Conservation (phyloP, 2,329 filamentous ascomycete species). For the Venturia aucupariae region DNA sequence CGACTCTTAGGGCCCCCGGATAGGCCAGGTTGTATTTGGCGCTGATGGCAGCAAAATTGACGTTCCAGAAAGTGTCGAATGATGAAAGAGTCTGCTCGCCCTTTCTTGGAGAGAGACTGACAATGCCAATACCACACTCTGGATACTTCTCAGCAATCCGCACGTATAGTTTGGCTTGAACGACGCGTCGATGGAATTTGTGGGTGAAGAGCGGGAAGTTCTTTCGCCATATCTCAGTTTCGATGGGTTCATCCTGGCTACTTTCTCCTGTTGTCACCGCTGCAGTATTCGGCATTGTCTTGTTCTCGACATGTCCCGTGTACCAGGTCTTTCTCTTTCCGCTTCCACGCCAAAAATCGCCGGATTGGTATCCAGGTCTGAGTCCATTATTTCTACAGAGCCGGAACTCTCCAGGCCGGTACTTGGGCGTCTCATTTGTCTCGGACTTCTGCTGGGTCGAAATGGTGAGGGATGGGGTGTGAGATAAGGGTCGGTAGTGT, state of each 20-base stretch:
- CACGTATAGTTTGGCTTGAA: constrained; percentile 7
- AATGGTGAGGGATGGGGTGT: constrained; percentile 22
- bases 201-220: background rate
- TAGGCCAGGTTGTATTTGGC: constrained; percentile 5
- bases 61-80: constrained; percentile 1
- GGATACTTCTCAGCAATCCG: constrained; percentile 13
- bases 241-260: background rate
- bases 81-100: background rate
- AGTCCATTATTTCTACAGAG: background rate
- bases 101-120: background rate
- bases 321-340: background rate
- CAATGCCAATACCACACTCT: background rate
- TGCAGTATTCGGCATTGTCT: background rate
- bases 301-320: background rate
- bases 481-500: constrained; percentile 13
- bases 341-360: background rate
- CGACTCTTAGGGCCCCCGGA: constrained; percentile 15
- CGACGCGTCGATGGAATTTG: constrained; percentile 11
- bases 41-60: constrained; percentile 8
- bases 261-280: background rate
- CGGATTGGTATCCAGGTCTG: background rate
- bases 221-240: background rate
- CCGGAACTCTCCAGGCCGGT: background rate
- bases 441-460: no score
- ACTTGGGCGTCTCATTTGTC: no score